Evolutionary conservation across 108 stramenopile species (phyloP).

Genomic region (Cyclotella cryptica): DNA sequence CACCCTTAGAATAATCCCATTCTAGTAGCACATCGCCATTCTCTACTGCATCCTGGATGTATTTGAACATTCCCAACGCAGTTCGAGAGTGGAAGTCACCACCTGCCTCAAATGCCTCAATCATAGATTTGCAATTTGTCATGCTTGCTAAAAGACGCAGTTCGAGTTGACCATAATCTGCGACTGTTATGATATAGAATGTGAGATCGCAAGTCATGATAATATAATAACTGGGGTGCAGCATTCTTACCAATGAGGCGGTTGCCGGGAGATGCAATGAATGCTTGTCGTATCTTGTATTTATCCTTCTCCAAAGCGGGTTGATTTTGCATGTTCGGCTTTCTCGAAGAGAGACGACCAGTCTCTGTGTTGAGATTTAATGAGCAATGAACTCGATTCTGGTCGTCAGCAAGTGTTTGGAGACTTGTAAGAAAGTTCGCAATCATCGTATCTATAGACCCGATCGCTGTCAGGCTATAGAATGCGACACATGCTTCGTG

Average conservation of each 20-base stretch:
- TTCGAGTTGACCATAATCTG: constrained; percentile 99
- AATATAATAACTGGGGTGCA: no score
- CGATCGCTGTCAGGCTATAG: constrained; percentile 85
- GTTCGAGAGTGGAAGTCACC: constrained; percentile 99
- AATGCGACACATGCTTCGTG: constrained; percentile 95
- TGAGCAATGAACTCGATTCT: constrained; percentile 95
- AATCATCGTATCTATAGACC: constrained; percentile 98
- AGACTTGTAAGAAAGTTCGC: constrained; percentile 88
- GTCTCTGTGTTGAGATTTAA: constrained; percentile 99
- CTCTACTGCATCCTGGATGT: constrained; percentile 93
- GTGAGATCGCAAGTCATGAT: no score
- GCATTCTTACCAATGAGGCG: constrained; percentile 71
- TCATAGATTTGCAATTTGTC: constrained; percentile 96
- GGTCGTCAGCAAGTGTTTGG: constrained; percentile 87
- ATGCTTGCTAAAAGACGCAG: constrained; percentile 96
- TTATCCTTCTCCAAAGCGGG: constrained; percentile 99
- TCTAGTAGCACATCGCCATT: constrained; percentile 95
- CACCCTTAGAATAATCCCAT: constrained; percentile 96
- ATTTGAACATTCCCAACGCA: constrained; percentile 98
- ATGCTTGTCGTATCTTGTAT: constrained; percentile 94
- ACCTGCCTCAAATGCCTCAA: constrained; percentile 95
- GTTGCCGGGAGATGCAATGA: constrained; percentile 91
- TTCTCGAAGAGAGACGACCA: constrained; percentile 93
- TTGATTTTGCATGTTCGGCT: constrained; percentile 99
- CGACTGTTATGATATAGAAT: constrained; percentile 45